phyloP scores from a whole-genome alignment of 2,329 filamentous ascomycete genomes.

The Colletotrichum chrysophilum region DNA sequence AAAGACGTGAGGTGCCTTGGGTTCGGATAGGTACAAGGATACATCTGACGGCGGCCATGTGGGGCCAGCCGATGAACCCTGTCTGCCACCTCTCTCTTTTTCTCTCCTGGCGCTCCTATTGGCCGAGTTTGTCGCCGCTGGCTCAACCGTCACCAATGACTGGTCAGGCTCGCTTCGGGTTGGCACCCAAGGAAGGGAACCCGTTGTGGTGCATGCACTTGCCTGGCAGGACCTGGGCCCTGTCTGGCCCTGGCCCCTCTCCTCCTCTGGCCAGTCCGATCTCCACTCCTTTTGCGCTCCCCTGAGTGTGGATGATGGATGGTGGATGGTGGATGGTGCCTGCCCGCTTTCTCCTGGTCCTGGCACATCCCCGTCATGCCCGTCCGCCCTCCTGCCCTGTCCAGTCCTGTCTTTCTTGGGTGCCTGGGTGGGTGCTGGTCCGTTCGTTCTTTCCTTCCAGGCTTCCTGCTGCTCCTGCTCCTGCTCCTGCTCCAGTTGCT shows the following conservation, averaged over 20 bases:
- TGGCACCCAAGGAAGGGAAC: background rate
- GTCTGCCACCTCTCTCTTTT: background rate
- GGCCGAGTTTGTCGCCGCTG: constrained; percentile 1
- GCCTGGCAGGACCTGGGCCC: constrained; percentile 10
- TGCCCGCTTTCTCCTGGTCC: background rate
- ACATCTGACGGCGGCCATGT: background rate
- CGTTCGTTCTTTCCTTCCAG: background rate
- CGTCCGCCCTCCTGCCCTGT: constrained; percentile 24
- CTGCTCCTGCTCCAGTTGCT: background rate
- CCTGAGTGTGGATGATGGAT: background rate
- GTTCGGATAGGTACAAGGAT: background rate
- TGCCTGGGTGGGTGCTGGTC: background rate
- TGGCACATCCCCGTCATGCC: background rate
- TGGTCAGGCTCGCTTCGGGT: constrained; percentile 8
- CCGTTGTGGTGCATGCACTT: background rate
- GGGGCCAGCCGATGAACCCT: background rate
- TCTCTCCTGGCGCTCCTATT: constrained; percentile 2
- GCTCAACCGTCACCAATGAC: background rate
- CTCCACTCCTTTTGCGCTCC: constrained; percentile 18
- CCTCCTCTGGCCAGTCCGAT: background rate
- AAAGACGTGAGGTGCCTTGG: background rate
- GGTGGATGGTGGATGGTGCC: background rate
- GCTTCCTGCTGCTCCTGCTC: constrained; percentile 5
- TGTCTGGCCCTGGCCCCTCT: background rate
- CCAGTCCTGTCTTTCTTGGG: background rate